A percentile compares a stretch with the other conserved stretches of the same genome.
These are phyloP conservation scores for Aspergillus olivimuriae DNA, from an alignment of 495 filamentous ascomycete genomes.

Conservation along the genomic window DNA sequence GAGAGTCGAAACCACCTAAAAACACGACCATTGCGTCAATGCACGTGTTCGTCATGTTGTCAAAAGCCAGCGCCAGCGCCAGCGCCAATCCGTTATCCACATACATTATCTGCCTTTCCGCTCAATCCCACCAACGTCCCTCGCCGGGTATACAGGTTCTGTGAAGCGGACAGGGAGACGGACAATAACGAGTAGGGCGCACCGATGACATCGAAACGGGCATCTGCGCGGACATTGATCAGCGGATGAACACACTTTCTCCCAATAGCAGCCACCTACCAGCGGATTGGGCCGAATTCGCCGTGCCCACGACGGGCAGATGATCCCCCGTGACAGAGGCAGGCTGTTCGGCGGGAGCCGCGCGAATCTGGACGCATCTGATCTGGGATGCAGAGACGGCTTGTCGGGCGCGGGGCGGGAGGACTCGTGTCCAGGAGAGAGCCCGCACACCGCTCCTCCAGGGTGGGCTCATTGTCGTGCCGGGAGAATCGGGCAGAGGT, in stretches of 20 bases:
- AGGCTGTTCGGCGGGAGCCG: constrained; percentile 31
- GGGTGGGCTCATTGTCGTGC: constrained; percentile 28
- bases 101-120: constrained; percentile 85
- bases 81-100: too few relatives aligned
- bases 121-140: constrained; percentile 86
- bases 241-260: too few relatives aligned
- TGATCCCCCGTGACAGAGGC: constrained; percentile 31
- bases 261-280: constrained; percentile 19
- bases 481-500: not conserved
- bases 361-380: constrained; percentile 40
- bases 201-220: constrained; percentile 86
- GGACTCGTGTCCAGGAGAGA: constrained; percentile 33
- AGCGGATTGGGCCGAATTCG: constrained; percentile 34
- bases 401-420: constrained; percentile 25
- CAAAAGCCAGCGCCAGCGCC: not conserved
- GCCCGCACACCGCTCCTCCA: constrained; percentile 33
- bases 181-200: constrained; percentile 87
- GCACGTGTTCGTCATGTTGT: too few relatives aligned
- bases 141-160: constrained; percentile 82
- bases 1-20: constrained; percentile 72
- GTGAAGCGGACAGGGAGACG: constrained; percentile 84
- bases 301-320: constrained; percentile 34
- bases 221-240: constrained; percentile 57
- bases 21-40: too few relatives aligned
- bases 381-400: constrained; percentile 20